These are phyloP conservation scores for Acacia crassicarpa DNA, from an alignment of 306 rosid species.

Conservation along the genomic window DNA sequence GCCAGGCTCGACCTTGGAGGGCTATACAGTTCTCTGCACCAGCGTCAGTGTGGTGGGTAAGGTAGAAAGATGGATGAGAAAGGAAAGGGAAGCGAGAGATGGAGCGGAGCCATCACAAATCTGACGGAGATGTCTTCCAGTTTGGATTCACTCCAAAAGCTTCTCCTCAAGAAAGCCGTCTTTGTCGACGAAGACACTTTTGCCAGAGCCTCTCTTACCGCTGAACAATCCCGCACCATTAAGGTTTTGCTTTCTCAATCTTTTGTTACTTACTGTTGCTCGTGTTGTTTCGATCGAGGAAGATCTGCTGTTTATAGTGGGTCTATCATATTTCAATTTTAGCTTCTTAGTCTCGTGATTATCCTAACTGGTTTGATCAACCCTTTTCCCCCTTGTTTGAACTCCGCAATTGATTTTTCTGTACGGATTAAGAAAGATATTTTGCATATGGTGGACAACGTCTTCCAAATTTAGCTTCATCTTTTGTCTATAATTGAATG, in stretches of 20 bases:
- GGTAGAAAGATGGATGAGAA: constrained; percentile 57
- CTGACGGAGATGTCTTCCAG: constrained; percentile 82
- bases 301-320: not conserved
- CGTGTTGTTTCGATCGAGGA: not conserved
- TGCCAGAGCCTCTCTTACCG: constrained; percentile 80
- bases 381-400: not conserved
- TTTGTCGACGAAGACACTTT: constrained; percentile 86
- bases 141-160: constrained; percentile 80
- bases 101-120: constrained; percentile 87
- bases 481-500: not conserved
- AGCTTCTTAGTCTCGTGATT: not conserved
- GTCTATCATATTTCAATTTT: not conserved
- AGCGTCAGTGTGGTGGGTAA: not conserved
- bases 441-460: not conserved
- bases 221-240: constrained; percentile 90
- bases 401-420: not conserved
- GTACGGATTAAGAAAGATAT: not conserved
- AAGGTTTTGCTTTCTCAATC: constrained; percentile 42
- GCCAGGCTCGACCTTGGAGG: not conserved
- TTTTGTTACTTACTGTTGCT: not conserved
- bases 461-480: not conserved
- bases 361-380: not conserved
- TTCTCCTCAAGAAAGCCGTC: constrained; percentile 82
- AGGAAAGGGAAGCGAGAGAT: constrained; percentile 72
- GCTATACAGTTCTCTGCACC: not conserved